Percentiles rank a stretch among this genome's conserved stretches.
Conservation (phyloP, 2,329 filamentous ascomycete genomes). For the Xylaria arbuscula region DNA sequence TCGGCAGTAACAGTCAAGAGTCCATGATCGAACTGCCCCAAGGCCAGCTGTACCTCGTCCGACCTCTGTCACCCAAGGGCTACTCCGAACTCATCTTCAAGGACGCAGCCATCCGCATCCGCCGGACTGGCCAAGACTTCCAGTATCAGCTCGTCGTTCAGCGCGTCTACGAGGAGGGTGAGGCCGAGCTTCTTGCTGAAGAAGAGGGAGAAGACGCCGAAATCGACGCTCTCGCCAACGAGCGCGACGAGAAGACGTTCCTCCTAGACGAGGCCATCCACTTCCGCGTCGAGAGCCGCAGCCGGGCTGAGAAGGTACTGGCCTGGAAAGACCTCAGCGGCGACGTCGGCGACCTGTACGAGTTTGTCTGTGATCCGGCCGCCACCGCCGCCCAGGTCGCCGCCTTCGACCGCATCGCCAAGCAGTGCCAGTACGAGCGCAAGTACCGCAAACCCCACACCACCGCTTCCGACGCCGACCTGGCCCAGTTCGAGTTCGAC, state of each 20-base stretch:
- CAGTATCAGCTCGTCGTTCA: conserved; percentile 98
- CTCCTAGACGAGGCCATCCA: conserved; percentile 91
- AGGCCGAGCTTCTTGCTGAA: conserved; percentile 89
- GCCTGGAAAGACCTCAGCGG: conserved; percentile 96
- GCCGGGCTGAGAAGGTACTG: conserved; percentile 84
- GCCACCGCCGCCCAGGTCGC: conserved; percentile 76
- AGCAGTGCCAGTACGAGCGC: conserved; percentile 97
- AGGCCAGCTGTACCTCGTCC: conserved; percentile 96
- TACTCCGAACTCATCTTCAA: conserved; percentile 99
- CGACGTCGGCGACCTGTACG: conserved; percentile 93
- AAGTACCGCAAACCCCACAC: conserved; percentile 87
- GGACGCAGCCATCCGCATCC: conserved; percentile 91
- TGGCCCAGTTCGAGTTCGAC: conserved; percentile 84
- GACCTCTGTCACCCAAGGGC: conserved; percentile 93
- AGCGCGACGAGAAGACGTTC: conserved; percentile 98
- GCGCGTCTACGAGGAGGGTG: conserved; percentile 95
- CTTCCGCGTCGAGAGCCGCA: conserved; percentile 84
- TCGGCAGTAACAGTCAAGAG: conserved; percentile 87
- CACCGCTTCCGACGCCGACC: conserved; percentile 82
- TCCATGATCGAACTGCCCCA: conserved; percentile 93
- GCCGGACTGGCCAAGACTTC: conserved; percentile 92
- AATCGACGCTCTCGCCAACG: conserved; percentile 76
- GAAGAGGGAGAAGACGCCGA: conserved; percentile 87
- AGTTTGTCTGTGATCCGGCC: conserved; percentile 91
- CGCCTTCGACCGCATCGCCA: conserved; percentile 83